Base-by-base conservation (phyloP, 2,329 filamentous ascomycete species). In the Dactylellina sp. region DNA sequence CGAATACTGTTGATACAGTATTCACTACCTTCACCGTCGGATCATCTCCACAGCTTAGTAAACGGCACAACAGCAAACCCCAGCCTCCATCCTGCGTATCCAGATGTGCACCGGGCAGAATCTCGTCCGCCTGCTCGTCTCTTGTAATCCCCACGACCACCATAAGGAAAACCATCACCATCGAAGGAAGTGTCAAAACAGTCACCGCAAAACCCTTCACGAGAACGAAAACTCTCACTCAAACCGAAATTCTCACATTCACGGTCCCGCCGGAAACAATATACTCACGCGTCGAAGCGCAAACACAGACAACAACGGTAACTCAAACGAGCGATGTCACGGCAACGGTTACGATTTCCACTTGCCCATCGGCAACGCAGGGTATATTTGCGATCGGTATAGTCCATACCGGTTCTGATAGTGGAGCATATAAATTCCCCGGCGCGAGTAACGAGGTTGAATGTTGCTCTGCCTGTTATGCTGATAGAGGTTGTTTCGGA, bases 131-230 rank as follows among this genome's bases (percentile, higher is more conserved):
- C 16, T 44, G 40, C 40, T 44, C 40, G 5, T 44, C 40, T 5
- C 40, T 44, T n/a, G 40, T 44, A n/a, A 20, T 44, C 12, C 40
- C 40, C 40, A n/a, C 16, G 40, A n/a, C 6, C 5, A 44, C 40
- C 16, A n/a, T 44, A n/a, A 44, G 7, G 40, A 44, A 44, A n/a
- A 44, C 40, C 40, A n/a, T 7, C 6, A 44, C 40, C 40, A n/a
- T 44, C 16, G 6, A n/a, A 44, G 40, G 40, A 6, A n/a, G 6
- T 6, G 40, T n/a, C 6, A 44, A 44, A n/a, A 44, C 40, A 6
- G 16, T 44, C 6, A 44, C 40, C 40, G 40, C 40, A n/a, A 44
- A 44, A 44, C n/a, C n/a, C n/a, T n/a, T n/a, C n/a, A n/a, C 40
- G 6, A 6, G 40, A 6, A 44, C 40, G 16, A 44, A 5, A n/a